Percentiles rank a stretch among this genome's conserved stretches.
These are phyloP conservation scores for Postia placenta DNA, from an alignment of 768 basidiomycete species.

Conservation along the genomic window DNA sequence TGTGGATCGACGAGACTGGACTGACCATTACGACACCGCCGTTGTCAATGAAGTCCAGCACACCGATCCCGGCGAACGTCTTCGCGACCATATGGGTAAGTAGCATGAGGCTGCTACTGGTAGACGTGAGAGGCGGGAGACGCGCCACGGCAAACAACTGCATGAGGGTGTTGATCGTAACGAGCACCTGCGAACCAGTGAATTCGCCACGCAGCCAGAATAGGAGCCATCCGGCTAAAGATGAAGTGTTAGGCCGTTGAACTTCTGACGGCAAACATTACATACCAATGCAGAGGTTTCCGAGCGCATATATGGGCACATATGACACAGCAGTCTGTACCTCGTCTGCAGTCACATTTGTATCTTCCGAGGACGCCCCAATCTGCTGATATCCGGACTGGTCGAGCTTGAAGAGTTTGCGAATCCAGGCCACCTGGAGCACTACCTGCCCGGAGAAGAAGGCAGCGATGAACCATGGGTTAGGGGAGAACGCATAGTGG, in stretches of 20 bases:
- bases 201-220: constrained; percentile 26
- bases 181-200: constrained; percentile 22
- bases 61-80: constrained; percentile 32
- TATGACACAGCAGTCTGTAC: constrained; percentile 22
- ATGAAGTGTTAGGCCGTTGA: neutral
- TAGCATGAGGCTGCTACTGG: constrained; percentile 22
- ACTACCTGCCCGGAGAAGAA: constrained; percentile 26
- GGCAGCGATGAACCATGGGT: constrained; percentile 26
- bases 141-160: constrained; percentile 33
- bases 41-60: constrained; percentile 26
- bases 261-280: neutral
- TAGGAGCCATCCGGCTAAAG: constrained; percentile 24
- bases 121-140: constrained; percentile 23
- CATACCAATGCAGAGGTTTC: constrained; percentile 29
- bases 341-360: neutral
- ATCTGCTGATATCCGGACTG: constrained; percentile 9
- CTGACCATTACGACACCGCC: constrained; percentile 22
- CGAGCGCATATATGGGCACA: constrained; percentile 25
- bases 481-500: constrained; percentile 28
- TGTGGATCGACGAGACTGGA: too few species aligned
- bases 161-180: constrained; percentile 27
- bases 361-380: neutral
- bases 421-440: constrained; percentile 23
- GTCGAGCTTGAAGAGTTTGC: constrained; percentile 19
- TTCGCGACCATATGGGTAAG: constrained; percentile 38